phyloP scores from a whole-genome alignment of 1,139 yeast genomes.

The Saccharomyces hybrid region DNA sequence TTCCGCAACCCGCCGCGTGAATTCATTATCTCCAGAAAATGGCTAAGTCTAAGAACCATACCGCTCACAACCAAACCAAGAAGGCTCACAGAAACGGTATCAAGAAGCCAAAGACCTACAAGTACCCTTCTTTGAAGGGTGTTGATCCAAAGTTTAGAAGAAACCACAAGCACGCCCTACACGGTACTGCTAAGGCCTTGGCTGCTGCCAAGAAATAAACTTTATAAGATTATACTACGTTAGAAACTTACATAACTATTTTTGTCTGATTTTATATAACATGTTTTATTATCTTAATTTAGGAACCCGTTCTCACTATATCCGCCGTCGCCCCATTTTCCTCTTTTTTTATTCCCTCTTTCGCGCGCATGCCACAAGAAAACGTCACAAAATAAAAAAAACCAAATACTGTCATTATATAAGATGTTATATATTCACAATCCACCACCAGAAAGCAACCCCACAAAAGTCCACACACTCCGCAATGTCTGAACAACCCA shows the following conservation, averaged over 20 bases:
- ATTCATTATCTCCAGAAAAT: slow-evolving; percentile 37
- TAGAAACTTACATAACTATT: neutral
- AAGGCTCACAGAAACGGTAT: slow-evolving; percentile 99
- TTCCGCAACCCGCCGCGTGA: neutral
- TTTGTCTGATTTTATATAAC: neutral
- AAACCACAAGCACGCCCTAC: slow-evolving; percentile 99
- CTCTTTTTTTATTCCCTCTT: no score
- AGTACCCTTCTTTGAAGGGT: slow-evolving; percentile 97
- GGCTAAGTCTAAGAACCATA: slow-evolving; percentile 99
- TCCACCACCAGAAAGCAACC: neutral
- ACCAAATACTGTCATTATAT: neutral
- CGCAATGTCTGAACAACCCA: slow-evolving; percentile 1
- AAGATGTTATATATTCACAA: neutral
- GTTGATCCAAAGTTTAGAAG: slow-evolving; percentile 99
- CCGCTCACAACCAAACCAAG: slow-evolving; percentile 98
- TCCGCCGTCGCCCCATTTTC: neutral
- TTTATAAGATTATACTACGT: neutral
- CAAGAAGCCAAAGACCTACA: slow-evolving; percentile 97
- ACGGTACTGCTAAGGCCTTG: slow-evolving; percentile 92
- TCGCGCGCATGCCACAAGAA: neutral
- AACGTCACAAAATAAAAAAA: neutral
- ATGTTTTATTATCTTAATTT: neutral
- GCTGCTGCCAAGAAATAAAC: slow-evolving; percentile 47
- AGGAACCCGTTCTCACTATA: neutral
- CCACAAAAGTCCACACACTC: neutral